Percentiles rank a stretch among this genome's conserved stretches.
phyloP scores from a whole-genome alignment of 805 yeast species.

The Yamadazyma laniorum region DNA sequence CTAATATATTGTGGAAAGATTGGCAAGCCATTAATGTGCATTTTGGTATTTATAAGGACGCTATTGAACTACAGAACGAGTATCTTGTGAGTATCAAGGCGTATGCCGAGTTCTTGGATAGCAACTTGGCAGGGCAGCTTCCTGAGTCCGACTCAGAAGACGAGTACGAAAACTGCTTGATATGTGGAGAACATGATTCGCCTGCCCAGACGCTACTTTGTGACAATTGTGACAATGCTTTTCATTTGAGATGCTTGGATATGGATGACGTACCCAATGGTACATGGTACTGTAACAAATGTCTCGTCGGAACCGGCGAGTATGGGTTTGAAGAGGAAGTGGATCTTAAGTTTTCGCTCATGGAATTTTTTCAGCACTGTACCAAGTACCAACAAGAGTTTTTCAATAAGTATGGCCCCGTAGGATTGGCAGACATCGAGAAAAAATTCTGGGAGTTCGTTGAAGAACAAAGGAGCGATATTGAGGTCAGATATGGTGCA shows the following conservation, averaged over 20 bases:
- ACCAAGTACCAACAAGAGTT: constrained; percentile 47
- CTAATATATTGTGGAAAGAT: constrained; percentile 17
- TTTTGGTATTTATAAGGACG: constrained; percentile 21
- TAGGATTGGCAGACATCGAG: constrained; percentile 50
- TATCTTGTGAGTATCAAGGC: constrained; percentile 25
- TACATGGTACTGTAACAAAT: constrained; percentile 79
- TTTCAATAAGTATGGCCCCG: constrained; percentile 27
- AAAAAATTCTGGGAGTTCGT: constrained; percentile 62
- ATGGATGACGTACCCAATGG: constrained; percentile 51
- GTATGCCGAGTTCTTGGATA: constrained; percentile 33
- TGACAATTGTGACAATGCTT: constrained; percentile 70
- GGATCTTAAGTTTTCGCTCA: constrained; percentile 51
- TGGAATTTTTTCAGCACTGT: constrained; percentile 60
- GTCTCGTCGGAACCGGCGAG: constrained; percentile 83
- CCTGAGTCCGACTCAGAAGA: constrained; percentile 32
- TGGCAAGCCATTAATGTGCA: constrained; percentile 23
- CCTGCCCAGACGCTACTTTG: constrained; percentile 57
- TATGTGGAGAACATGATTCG: constrained; percentile 47
- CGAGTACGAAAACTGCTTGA: constrained; percentile 40
- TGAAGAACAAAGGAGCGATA: constrained; percentile 37
- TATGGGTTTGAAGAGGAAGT: constrained; percentile 79
- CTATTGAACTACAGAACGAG: constrained; percentile 20
- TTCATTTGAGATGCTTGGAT: constrained; percentile 64
- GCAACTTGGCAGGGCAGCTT: constrained; percentile 24
- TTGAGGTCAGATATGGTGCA: constrained; percentile 79